Evolutionary conservation across 129 eudicot species (phyloP).

Genomic region (Erigeron canadensis): DNA sequence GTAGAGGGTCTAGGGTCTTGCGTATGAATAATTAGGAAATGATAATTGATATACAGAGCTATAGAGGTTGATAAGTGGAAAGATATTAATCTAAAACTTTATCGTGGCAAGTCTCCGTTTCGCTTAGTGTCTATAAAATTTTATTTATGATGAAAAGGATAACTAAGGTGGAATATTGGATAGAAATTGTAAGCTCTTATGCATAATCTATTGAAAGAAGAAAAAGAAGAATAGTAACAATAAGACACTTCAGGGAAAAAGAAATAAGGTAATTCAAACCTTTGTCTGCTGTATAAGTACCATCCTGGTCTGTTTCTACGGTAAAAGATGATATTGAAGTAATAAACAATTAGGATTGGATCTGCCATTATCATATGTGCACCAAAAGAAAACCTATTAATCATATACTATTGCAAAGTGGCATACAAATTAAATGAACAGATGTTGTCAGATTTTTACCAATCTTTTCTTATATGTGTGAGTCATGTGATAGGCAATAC

Average conservation of each 20-base stretch:
- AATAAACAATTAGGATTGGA: constrained; percentile 2
- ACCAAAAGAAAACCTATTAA: neutral
- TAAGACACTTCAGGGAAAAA: neutral
- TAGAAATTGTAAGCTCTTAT: neutral
- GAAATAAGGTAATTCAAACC: neutral
- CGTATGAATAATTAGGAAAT: neutral
- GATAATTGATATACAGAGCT: neutral
- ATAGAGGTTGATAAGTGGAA: neutral
- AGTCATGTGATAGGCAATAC: neutral
- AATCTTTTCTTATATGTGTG: neutral
- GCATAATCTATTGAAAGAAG: neutral
- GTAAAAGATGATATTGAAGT: neutral
- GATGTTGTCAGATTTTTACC: neutral
- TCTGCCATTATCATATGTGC: neutral
- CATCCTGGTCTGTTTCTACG: neutral
- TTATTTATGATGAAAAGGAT: neutral
- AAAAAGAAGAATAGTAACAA: neutral
- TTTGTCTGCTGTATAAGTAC: neutral
- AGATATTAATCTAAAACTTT: neutral
- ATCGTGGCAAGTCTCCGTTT: neutral
- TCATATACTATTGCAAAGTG: neutral
- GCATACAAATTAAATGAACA: neutral
- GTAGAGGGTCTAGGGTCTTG: neutral
- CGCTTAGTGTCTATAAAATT: neutral
- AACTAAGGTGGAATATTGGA: neutral